A percentile compares a stretch with the other conserved stretches of the same genome.
Conservation (phyloP, 2,329 filamentous ascomycete species). For the Paecilomyces niveus region DNA sequence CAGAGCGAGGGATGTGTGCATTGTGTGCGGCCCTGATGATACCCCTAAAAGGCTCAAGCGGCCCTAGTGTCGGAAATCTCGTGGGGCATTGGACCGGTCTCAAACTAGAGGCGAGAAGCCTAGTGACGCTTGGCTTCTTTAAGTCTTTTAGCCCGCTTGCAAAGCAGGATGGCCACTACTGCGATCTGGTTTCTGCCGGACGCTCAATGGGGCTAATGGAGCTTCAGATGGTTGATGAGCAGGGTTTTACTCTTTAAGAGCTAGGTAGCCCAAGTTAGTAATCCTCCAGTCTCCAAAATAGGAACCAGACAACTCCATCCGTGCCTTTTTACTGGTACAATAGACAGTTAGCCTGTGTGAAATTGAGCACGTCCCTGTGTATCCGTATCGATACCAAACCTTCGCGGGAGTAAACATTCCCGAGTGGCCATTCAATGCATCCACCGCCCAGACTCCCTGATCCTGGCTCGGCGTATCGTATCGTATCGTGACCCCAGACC, state of each 20-base stretch:
- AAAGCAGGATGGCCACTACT: not conserved
- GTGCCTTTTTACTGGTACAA: not conserved
- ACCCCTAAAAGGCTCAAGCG: not conserved
- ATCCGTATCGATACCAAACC: not conserved
- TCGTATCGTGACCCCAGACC: not conserved
- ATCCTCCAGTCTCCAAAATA: not conserved
- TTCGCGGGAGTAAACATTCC: not conserved
- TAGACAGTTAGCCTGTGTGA: not conserved
- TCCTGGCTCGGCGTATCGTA: not conserved
- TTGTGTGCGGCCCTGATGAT: not conserved
- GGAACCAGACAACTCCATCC: not conserved
- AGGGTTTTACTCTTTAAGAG: not conserved
- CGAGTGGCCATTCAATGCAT: not conserved
- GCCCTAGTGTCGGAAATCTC: not conserved
- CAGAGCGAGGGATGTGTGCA: not conserved
- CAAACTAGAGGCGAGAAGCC: not conserved
- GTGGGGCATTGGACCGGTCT: not conserved
- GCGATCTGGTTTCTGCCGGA: not conserved
- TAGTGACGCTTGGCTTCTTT: not conserved
- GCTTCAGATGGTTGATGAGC: no score
- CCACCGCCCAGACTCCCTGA: not conserved
- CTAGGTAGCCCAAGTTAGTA: not conserved
- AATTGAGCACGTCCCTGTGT: not conserved
- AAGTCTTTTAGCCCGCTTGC: not conserved
- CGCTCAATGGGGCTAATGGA: not conserved